phyloP scores from a whole-genome alignment of 2,329 filamentous ascomycete genomes.

The Fusarium chlamydosporum region DNA sequence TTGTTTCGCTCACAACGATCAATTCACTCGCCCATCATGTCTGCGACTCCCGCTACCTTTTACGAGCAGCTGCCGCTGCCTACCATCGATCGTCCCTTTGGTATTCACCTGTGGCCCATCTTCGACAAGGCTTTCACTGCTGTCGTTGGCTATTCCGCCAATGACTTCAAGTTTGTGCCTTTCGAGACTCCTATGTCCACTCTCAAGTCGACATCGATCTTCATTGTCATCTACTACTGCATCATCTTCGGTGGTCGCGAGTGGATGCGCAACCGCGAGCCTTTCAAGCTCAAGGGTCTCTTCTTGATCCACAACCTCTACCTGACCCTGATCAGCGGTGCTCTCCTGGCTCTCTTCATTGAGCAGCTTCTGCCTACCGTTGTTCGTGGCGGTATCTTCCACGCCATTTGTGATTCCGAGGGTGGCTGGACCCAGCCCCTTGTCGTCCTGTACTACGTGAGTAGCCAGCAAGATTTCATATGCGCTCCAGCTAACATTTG shows the following conservation, averaged over 20 bases:
- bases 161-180: conserved; percentile 86
- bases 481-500: conserved; percentile 31
- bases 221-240: conserved; percentile 90
- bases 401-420: conserved; percentile 81
- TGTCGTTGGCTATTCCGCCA: conserved; percentile 83
- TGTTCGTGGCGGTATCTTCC: conserved; percentile 85
- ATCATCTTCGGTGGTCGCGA: conserved; percentile 94
- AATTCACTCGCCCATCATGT: conserved; percentile 54
- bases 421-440: conserved; percentile 96
- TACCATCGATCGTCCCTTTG: conserved; percentile 92
- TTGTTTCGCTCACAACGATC: conserved; percentile 28
- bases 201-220: conserved; percentile 82
- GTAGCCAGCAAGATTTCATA: conserved; percentile 53
- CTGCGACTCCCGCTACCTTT: conserved; percentile 60
- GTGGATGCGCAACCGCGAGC: conserved; percentile 87
- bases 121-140: conserved; percentile 89
- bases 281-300: conserved; percentile 87
- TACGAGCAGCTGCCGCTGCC: conserved; percentile 75
- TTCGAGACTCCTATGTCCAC: conserved; percentile 92
- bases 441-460: conserved; percentile 95
- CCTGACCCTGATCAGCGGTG: conserved; percentile 86
- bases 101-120: conserved; percentile 91
- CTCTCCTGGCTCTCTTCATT: conserved; percentile 85
- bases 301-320: conserved; percentile 99
- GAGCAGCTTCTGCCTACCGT: conserved; percentile 92